Evolutionary conservation across 345 rosid genomes (phyloP), one percentile per base, ranked within the genome.

Genomic region (Murraya paniculata): DNA sequence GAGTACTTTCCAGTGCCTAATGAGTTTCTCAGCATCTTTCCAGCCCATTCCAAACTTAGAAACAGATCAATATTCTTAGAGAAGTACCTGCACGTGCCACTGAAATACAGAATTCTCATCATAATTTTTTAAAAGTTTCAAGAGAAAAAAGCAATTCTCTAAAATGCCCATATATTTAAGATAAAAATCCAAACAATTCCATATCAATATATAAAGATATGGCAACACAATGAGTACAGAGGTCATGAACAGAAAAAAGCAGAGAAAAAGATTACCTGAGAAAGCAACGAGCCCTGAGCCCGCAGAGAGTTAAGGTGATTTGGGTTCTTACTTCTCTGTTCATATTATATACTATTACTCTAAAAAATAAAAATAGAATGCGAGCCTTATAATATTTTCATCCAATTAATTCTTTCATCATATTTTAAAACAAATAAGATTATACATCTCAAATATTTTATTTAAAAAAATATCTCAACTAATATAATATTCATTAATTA

Each of bases 1-100:
- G 33, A 96, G 92, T 68, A 96, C 57, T 87, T 91, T 93, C 98
- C 99, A 94, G 87, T 96, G 95, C 86, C 92, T 87, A 75, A 96
- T 91, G 56, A 96, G 97, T 76, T 92, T 96, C 87, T 94, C 95
- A 75, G 98, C 99, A 36, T 98, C 97, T 85, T 96, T 94, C 97
- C 97, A 96, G 75, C 98, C 99, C 98, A 94, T 93, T 77, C 11
- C 64, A 56, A 57, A 25, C 27, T 55, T 16, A 35, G 45, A 56
- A 28, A 16, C 55, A 33, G 33, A 33, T 75, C 62, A 56, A 59
- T 16, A 41, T 48, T 45, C 60, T n/a, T 38, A 33, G 6, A 50
- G 48, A 60, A 53, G 10, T 22, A 62, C 62, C 75, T 55, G 39
- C 31, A 25, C 6, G 35, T 30, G 35, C 53, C 64, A 27, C 16